Evolutionary conservation across 805 yeast species (phyloP).

Genomic region (Saccharomycopsis capsularis): DNA sequence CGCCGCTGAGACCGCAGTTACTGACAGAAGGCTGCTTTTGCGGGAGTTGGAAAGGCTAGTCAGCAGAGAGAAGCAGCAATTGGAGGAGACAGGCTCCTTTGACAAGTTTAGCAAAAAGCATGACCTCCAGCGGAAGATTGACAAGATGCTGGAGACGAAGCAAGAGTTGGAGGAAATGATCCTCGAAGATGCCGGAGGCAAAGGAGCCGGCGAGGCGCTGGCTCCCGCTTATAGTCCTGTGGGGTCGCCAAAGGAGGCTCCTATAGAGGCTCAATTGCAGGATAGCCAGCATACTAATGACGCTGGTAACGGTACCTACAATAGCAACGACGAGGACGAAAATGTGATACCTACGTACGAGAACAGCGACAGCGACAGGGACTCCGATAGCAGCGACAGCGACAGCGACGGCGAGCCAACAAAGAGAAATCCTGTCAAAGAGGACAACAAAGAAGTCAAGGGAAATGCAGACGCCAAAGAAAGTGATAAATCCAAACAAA

Average conservation of each 20-base stretch:
- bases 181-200: constrained; percentile 2
- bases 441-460: constrained; percentile 9
- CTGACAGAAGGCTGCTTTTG: background rate
- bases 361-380: constrained; percentile 11
- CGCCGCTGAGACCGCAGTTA: background rate
- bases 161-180: constrained; percentile 26
- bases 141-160: constrained; percentile 27
- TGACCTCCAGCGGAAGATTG: constrained; percentile 25
- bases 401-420: constrained; percentile 22
- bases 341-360: constrained; percentile 25
- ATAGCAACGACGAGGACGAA: constrained; percentile 22
- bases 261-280: background rate
- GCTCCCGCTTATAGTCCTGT: constrained; percentile 8
- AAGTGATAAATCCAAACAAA: constrained; percentile 1
- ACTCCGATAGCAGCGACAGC: constrained; percentile 16
- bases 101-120: constrained; percentile 22
- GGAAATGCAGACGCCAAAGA: constrained; percentile 2
- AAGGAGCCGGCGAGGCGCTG: background rate
- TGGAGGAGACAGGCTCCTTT: background rate
- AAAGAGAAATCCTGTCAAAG: constrained; percentile 25
- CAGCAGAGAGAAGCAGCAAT: background rate
- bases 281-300: background rate
- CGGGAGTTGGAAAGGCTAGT: constrained; percentile 14
- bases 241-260: constrained; percentile 15
- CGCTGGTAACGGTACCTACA: constrained; percentile 17